phyloP scores from a whole-genome alignment of 495 filamentous ascomycete species.

The Penicillium flavigenum region DNA sequence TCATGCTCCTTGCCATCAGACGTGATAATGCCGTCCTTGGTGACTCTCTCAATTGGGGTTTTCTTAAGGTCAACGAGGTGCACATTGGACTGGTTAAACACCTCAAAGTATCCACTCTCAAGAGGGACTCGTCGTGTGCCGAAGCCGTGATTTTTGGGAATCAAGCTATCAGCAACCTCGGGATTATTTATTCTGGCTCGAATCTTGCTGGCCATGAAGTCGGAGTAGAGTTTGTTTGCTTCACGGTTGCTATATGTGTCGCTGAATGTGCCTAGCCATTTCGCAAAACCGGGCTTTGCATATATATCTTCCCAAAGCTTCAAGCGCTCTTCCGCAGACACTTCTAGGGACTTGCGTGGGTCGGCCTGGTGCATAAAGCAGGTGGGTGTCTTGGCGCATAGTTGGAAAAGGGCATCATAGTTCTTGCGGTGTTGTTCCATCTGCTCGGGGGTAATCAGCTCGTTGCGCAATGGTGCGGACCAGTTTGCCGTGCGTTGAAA shows the following conservation, averaged over 20 bases:
- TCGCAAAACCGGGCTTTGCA: constrained; percentile 28
- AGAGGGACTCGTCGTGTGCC: constrained; percentile 31
- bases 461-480: constrained; percentile 42
- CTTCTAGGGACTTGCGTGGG: constrained; percentile 24
- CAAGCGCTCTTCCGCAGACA: constrained; percentile 20
- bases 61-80: constrained; percentile 32
- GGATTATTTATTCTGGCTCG: constrained; percentile 30
- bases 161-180: constrained; percentile 28
- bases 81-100: constrained; percentile 37
- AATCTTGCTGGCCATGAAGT: constrained; percentile 35
- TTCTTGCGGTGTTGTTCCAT: constrained; percentile 42
- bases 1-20: constrained; percentile 34
- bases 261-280: constrained; percentile 31
- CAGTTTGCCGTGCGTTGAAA: constrained; percentile 53
- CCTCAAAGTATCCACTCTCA: constrained; percentile 38
- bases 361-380: constrained; percentile 43
- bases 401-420: constrained; percentile 44
- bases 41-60: constrained; percentile 28
- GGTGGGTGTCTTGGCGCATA: constrained; percentile 42
- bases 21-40: constrained; percentile 33
- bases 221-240: constrained; percentile 27
- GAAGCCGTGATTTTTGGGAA: constrained; percentile 32
- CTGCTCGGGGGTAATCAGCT: constrained; percentile 41
- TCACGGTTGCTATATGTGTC: constrained; percentile 29
- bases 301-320: constrained; percentile 31